Base-by-base conservation (phyloP, 164 flowering plant species). In the Nelumbo lutea region DNA sequence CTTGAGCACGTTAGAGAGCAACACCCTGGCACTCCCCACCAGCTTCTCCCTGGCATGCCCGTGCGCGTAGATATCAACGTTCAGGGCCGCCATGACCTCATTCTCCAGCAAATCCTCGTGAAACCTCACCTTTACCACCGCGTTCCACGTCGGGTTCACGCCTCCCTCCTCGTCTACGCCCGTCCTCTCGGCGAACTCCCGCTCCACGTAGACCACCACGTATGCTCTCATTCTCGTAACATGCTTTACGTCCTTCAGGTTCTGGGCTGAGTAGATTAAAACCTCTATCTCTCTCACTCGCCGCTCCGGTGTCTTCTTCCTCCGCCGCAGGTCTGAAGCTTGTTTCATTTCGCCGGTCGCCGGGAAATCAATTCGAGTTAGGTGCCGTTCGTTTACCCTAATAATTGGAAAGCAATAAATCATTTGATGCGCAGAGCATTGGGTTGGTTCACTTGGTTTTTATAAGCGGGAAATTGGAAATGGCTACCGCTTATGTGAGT, bases 11-110 rank as follows among this genome's bases (percentile, higher is more conserved):
- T 82, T 83, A 61, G 81, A 82, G 2, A 82, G 76, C 66, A 79
- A 57, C 40, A 82, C 83, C 68, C 83, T 71, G 3, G 85, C 83
- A 60, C 80, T 79, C 11, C 83, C 83, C 65, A 82, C 83, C n/a
- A 70, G 74, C 80, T 78, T 82, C 72, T 82, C 83, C 61, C 80
- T 64, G 59, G 78, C 55, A 64, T 76, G 85, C 1, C 83, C 82
- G 51, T 76, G 79, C 1, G 83, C 80, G 64, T 73, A 82, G 62
- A 80, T 79, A 59, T 82, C 85, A 13, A 82, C 79, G 79, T 82
- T 79, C 57, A 82, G 53, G 48, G 85, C 85, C 52, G 80, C 75
- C 76, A 72, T 57, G 15, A 74, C 73, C 70, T 76, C 76, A 4
- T 11, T 68, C 46, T 79, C 82, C 59, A 68, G 73, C 57, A 72